Conservation (phyloP, 345 rosid genomes). For the Citrus maxima region DNA sequence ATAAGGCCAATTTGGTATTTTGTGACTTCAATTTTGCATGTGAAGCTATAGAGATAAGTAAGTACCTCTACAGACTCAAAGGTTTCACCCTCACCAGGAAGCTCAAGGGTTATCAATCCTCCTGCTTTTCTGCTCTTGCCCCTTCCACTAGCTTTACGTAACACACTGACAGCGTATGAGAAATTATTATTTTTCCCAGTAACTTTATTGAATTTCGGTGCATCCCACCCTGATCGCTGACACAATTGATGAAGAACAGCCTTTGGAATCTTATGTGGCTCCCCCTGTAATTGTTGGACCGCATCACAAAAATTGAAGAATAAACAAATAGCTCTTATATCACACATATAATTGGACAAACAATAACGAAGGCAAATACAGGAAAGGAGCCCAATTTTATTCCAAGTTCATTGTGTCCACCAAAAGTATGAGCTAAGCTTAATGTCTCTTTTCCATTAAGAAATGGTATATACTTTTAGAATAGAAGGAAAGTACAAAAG, state of each 20-base stretch:
- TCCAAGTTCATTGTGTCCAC: neutral
- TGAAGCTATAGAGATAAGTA: slow-evolving; percentile 1
- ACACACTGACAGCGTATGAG: slow-evolving; percentile 66
- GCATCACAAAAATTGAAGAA: neutral
- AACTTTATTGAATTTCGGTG: slow-evolving; percentile 82
- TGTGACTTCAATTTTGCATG: neutral
- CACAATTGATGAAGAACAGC: slow-evolving; percentile 90
- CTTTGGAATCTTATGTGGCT: slow-evolving; percentile 66
- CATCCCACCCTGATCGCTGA: slow-evolving; percentile 90
- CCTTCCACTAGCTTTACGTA: slow-evolving; percentile 86
- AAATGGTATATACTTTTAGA: neutral
- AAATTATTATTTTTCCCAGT: slow-evolving; percentile 39
- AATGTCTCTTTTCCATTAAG: neutral
- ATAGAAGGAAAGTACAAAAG: neutral
- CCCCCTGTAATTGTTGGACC: slow-evolving; percentile 53
- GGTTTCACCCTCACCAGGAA: slow-evolving; percentile 57
- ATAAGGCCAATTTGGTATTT: neutral
- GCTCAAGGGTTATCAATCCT: slow-evolving; percentile 75
- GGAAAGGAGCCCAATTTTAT: neutral
- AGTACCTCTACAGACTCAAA: slow-evolving; percentile 73
- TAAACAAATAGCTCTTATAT: neutral
- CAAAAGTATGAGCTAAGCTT: neutral
- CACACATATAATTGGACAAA: neutral
- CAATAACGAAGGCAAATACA: neutral
- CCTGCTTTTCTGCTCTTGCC: slow-evolving; percentile 94